Conservation (phyloP, 345 rosid species). For the Crucihimalaya himalaica region DNA sequence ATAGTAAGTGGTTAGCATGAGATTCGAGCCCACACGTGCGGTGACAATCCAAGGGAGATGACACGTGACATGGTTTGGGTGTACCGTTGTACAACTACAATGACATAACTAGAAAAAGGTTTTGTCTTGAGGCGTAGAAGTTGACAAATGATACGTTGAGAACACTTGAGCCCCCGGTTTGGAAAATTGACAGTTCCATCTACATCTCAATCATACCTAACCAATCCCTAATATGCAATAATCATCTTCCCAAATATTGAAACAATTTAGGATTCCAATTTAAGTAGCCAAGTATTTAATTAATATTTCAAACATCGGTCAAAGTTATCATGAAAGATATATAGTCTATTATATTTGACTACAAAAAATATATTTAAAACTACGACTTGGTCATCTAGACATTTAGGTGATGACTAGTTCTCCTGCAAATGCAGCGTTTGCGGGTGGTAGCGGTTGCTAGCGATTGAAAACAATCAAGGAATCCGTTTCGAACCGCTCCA, state of each 20-base stretch:
- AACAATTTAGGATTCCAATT: background rate
- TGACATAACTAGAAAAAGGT: conserved; percentile 20
- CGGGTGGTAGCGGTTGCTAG: too few species aligned
- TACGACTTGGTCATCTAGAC: too few species aligned
- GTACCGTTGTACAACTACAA: conserved; percentile 35
- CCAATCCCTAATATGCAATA: conserved; percentile 14
- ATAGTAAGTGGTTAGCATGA: conserved; percentile 33
- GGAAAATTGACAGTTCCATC: conserved; percentile 15
- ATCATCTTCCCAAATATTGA: background rate
- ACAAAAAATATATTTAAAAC: too few species aligned
- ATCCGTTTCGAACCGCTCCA: too few species aligned
- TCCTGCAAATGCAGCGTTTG: too few species aligned
- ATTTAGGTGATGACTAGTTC: too few species aligned
- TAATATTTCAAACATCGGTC: background rate
- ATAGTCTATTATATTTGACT: background rate
- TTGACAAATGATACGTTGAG: conserved; percentile 20
- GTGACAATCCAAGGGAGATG: conserved; percentile 31
- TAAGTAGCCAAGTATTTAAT: background rate
- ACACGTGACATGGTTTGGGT: conserved; percentile 28
- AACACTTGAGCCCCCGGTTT: conserved; percentile 10
- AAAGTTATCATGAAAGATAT: background rate
- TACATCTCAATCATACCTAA: conserved; percentile 11
- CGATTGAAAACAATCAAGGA: too few species aligned
- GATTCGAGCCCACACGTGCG: conserved; percentile 44
- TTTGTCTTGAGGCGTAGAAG: conserved; percentile 28